These are phyloP conservation scores for Torulaspora globosa DNA, from an alignment of 1,139 yeast genomes.

Conservation along the genomic window DNA sequence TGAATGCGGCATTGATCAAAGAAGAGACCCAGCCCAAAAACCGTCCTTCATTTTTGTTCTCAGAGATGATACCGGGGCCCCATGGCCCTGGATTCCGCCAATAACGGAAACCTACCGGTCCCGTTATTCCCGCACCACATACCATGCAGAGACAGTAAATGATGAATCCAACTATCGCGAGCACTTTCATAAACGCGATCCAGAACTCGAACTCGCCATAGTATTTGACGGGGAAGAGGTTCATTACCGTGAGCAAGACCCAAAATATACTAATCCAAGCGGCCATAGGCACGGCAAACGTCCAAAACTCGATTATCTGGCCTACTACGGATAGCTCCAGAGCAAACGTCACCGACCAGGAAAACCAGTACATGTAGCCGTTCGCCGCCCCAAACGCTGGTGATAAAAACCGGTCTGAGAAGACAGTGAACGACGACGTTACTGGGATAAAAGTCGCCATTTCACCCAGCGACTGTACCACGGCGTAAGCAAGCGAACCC, in stretches of 20 bases:
- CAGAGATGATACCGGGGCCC: conserved; percentile 56
- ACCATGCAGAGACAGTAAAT: conserved; percentile 67
- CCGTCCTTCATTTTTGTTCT: conserved; percentile 58
- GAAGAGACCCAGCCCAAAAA: conserved; percentile 69
- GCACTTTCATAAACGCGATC: conserved; percentile 65
- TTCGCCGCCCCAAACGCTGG: conserved; percentile 71
- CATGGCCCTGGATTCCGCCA: conserved; percentile 93
- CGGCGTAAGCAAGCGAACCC: conserved; percentile 60
- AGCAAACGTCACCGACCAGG: conserved; percentile 84
- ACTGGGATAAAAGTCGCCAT: conserved; percentile 72
- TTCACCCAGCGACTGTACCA: conserved; percentile 69
- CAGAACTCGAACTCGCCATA: conserved; percentile 73
- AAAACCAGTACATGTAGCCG: conserved; percentile 83
- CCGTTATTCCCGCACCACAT: conserved; percentile 68
- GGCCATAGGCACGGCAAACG: conserved; percentile 60
- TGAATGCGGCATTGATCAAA: conserved; percentile 66
- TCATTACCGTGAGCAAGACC: conserved; percentile 48
- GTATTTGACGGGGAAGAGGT: conserved; percentile 58
- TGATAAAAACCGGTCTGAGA: conserved; percentile 52
- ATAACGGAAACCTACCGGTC: conserved; percentile 79
- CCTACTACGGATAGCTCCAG: conserved; percentile 81
- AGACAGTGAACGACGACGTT: conserved; percentile 59
- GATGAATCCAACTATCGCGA: conserved; percentile 71
- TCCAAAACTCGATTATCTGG: conserved; percentile 74
- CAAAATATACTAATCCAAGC: conserved; percentile 72